Base-by-base conservation (phyloP, 768 basidiomycete genomes). In the Suillus brevipes region DNA sequence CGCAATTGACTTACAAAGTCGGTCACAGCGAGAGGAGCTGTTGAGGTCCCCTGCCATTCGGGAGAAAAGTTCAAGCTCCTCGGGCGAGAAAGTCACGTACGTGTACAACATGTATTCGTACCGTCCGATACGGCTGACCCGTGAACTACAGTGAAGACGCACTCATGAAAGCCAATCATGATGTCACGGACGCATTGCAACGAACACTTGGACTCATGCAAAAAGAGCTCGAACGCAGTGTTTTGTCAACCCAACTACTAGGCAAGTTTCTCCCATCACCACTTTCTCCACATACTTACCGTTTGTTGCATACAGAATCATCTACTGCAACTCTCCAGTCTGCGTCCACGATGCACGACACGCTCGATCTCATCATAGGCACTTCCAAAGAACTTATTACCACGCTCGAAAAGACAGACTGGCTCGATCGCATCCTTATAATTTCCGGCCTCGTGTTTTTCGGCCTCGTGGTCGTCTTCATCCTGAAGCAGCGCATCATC, bases 371-470 rank as follows among this genome's bases (percentile, higher is more conserved):
- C 60, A 73, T 96, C 63, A 86, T 98, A 74, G 80, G 82, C 59
- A 88, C 90, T 53, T 97, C 95, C 3, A 91, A 91, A 70, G 84
- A 90, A 34, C 86, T 99, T 67, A 88, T 99, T 68, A 92, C 89
- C 16, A 87, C 89, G 0, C 87, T 99, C 58, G 93, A 97, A 77
- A 89, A 90, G 65, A 86, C 95, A 18, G 96, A 99, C 80, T 90
- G 92, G 87, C 80, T 96, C 23, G 97, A 99, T 80, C 90, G 96
- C 7, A 74, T 97, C 36, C 79, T 99, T 66, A 90, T 99, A 70
- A 78, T 95, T 62, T 82, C 87, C 2, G 92, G 87, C 0, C 86
- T 99, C 42, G 73, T 82, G 13, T 92, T 98, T 76, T 99, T 99
- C 80, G 66, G 88, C 65, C 85, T 95, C 20, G 89, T 92, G 37